Evolutionary conservation across 495 filamentous ascomycete species (phyloP).

Genomic region (Cudoniella acicularis): DNA sequence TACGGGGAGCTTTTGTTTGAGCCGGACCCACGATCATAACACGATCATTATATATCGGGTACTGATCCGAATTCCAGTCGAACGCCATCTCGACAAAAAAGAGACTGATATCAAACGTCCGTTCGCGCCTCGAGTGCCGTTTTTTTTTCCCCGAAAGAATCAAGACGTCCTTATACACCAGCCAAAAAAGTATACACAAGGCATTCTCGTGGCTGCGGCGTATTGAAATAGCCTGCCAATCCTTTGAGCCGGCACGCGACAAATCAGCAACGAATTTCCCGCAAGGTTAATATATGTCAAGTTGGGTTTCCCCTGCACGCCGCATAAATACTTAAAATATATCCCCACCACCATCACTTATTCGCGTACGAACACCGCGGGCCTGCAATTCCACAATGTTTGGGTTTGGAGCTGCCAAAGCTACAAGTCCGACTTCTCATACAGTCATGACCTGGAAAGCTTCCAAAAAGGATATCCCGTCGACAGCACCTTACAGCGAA

Average conservation of each 20-base stretch:
- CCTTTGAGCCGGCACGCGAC: conserved; percentile 20
- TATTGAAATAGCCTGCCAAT: neutral
- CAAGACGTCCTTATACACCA: neutral
- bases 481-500: conserved; percentile 5
- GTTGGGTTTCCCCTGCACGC: conserved; percentile 14
- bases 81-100: neutral
- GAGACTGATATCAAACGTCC: neutral
- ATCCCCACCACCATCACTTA: conserved; percentile 12
- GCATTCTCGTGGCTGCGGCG: conserved; percentile 7
- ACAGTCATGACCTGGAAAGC: neutral
- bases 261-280: conserved; percentile 17
- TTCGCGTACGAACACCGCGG: conserved; percentile 5
- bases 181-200: neutral
- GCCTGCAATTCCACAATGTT: conserved; percentile 21
- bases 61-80: neutral
- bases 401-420: conserved; percentile 11
- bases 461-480: conserved; percentile 7
- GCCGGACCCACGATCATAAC: conserved; percentile 1
- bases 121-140: neutral
- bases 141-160: neutral
- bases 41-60: neutral
- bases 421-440: neutral
- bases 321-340: conserved; percentile 13
- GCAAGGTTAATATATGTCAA: conserved; percentile 15
- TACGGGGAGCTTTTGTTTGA: neutral